Conservation (phyloP, 306 rosid species). For the Vigna mungo region DNA sequence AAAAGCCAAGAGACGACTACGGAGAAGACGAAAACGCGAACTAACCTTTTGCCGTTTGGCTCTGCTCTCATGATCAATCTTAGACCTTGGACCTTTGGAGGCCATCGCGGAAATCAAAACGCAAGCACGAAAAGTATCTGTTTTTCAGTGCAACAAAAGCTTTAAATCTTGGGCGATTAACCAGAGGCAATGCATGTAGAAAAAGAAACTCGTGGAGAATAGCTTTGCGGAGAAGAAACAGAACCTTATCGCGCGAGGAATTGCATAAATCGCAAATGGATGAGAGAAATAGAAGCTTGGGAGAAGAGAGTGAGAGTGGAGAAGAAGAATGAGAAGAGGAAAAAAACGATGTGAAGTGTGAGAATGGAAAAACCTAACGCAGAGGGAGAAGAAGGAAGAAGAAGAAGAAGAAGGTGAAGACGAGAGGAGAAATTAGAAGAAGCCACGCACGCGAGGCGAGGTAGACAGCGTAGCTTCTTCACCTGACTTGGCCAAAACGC, state of each 20-base stretch:
- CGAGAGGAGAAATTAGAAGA: conserved; percentile 33
- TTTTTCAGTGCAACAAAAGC: conserved; percentile 9
- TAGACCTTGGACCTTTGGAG: conserved; percentile 89
- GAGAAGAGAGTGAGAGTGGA: conserved; percentile 25
- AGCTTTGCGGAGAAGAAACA: neutral
- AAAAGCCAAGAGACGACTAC: neutral
- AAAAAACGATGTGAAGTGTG: neutral
- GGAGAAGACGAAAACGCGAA: conserved; percentile 22
- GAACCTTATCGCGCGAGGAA: conserved; percentile 21
- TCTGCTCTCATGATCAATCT: conserved; percentile 78
- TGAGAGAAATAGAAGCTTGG: neutral
- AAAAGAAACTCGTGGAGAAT: neutral
- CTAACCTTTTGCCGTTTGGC: conserved; percentile 90
- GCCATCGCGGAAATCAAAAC: conserved; percentile 61
- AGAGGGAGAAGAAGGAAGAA: conserved; percentile 2
- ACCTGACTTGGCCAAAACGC: conserved; percentile 37
- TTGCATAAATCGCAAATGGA: conserved; percentile 2
- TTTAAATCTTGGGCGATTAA: neutral
- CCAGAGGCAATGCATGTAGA: conserved; percentile 11
- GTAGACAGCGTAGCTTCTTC: conserved; percentile 36
- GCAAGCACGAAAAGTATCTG: conserved; percentile 41
- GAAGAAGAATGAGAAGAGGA: neutral
- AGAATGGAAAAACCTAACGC: conserved; percentile 37
- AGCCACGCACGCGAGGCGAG: conserved; percentile 24
- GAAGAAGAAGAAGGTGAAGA: neutral